Evolutionary conservation across 371 early-diverging fungal genomes (phyloP), one percentile per base, ranked within the genome.

Genomic region (Syncephalastrum racemosum): DNA sequence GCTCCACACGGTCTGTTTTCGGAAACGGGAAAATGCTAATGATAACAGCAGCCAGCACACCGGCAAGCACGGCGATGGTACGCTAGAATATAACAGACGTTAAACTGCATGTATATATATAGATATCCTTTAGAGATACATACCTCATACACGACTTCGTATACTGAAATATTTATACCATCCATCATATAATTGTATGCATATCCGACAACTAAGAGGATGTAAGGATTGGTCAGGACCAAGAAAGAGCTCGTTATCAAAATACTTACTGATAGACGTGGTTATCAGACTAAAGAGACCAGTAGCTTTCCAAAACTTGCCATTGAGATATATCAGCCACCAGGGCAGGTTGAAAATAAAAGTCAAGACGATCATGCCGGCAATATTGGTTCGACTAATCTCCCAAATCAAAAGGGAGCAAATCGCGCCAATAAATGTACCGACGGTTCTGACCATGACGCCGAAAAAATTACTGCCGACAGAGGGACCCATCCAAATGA

Each of bases 401-500:
- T 75, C 73, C 78, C 78, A 78, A n/a, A 75, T 70, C 19, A 78
- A 52, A 0, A 78, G 59, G 4, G 69, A 51, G 46, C 57, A 56
- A 5, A 71, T 43, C 10, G 73, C 75, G 5, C 78, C 78, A 12
- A 78, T 60, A 50, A 78, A 63, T 3, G 78, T 75, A 22, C 78
- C 78, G 1, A 70, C 31, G 0, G 69, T 67, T 16, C 78, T 56
- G 4, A 70, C 73, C 68, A 75, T 68, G 27, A 73, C 66, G 2
- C 75, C 78, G 47, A 78, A 78, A 57, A 75, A 65, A 40, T 67
- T 75, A 45, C 78, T 78, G 7, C 78, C 78, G 1, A 75, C 69
- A 6, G 71, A 70, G 1, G 78, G 75, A 15, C 78, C 78, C 78
- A 78, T 78, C 78, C 78, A 78, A 39, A 78, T 72, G 20, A 78